These are phyloP conservation scores for Paraurostyla sp. DNA, from an alignment of 73 alveolate species.

Conservation along the genomic window DNA sequence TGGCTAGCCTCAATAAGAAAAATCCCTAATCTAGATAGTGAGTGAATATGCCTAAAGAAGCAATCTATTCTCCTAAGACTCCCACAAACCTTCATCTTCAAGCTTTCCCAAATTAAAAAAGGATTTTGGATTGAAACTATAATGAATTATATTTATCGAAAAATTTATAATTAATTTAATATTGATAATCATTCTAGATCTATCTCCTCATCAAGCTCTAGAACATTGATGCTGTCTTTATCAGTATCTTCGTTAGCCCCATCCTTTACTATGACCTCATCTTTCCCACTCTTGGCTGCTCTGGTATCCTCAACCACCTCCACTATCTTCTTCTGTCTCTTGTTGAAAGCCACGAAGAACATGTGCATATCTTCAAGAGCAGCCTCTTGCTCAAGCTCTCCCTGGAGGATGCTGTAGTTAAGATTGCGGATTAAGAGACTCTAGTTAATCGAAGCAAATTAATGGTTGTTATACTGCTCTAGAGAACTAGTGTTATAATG, in stretches of 20 bases:
- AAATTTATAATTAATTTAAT: neutral
- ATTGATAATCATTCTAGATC: slow-evolving; percentile 17
- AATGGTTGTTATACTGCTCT: slow-evolving; percentile 47
- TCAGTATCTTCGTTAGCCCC: neutral
- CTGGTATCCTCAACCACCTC: slow-evolving; percentile 19
- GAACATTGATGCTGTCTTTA: neutral
- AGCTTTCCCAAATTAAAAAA: too few species aligned
- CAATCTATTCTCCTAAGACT: too few species aligned
- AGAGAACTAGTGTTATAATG: slow-evolving; percentile 23
- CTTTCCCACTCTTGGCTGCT: neutral
- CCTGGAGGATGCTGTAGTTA: slow-evolving; percentile 24
- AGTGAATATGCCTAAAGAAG: too few species aligned
- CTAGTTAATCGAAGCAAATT: slow-evolving; percentile 45
- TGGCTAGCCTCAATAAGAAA: too few species aligned
- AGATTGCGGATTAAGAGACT: slow-evolving; percentile 31
- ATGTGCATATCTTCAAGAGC: slow-evolving; percentile 63
- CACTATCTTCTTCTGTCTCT: slow-evolving; percentile 41
- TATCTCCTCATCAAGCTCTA: slow-evolving; percentile 15
- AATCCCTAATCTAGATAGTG: too few species aligned
- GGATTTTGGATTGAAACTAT: too few species aligned
- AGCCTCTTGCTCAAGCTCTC: slow-evolving; percentile 55
- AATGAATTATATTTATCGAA: too few species aligned
- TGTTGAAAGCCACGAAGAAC: slow-evolving; percentile 60
- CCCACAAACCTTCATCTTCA: too few species aligned
- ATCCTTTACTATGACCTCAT: neutral